Percentiles rank a stretch among this genome's conserved stretches.
phyloP scores from a whole-genome alignment of 2,329 filamentous ascomycete species.

The Phialophora tarda region DNA sequence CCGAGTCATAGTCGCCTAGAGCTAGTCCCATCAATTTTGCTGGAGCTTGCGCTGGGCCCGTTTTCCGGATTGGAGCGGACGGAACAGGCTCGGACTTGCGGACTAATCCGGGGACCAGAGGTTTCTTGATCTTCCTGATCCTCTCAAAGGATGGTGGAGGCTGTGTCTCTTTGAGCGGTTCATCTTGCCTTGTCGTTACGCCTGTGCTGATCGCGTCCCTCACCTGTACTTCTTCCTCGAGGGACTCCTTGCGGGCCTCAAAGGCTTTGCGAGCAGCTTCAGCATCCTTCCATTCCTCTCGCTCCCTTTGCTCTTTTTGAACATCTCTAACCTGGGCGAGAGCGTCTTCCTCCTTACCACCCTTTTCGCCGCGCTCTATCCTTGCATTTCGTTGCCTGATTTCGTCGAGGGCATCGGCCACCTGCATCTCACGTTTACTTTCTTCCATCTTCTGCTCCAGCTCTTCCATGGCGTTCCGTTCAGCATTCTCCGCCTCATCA shows the following conservation, averaged over 20 bases:
- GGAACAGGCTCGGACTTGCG: conserved; percentile 65
- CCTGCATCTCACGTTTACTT: conserved; percentile 92
- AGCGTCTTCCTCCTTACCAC: conserved; percentile 63
- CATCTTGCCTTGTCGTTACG: conserved; percentile 42
- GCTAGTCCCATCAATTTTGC: conserved; percentile 28
- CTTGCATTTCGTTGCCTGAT: conserved; percentile 90
- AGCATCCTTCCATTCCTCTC: conserved; percentile 79
- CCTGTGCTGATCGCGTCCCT: conserved; percentile 49
- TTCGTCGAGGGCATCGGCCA: conserved; percentile 93
- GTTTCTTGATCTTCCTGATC: conserved; percentile 85
- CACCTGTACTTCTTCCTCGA: conserved; percentile 56
- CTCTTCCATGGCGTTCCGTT: conserved; percentile 92
- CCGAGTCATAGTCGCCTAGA: conserved; percentile 38
- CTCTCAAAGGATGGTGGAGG: conserved; percentile 73
- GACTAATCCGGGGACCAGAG: conserved; percentile 73
- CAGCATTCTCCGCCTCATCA: conserved; percentile 67
- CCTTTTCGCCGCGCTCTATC: conserved; percentile 75
- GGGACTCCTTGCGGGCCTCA: conserved; percentile 62
- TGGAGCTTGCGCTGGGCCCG: conserved; percentile 12
- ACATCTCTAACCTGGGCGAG: conserved; percentile 63
- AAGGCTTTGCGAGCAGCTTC: conserved; percentile 83
- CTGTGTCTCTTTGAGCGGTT: conserved; percentile 36
- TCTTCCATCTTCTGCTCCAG: conserved; percentile 92
- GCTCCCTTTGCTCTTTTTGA: conserved; percentile 63
- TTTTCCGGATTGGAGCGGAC: conserved; percentile 6